Base-by-base conservation (phyloP, 441 rosid species). In the Bocquillonia castaneifolia region DNA sequence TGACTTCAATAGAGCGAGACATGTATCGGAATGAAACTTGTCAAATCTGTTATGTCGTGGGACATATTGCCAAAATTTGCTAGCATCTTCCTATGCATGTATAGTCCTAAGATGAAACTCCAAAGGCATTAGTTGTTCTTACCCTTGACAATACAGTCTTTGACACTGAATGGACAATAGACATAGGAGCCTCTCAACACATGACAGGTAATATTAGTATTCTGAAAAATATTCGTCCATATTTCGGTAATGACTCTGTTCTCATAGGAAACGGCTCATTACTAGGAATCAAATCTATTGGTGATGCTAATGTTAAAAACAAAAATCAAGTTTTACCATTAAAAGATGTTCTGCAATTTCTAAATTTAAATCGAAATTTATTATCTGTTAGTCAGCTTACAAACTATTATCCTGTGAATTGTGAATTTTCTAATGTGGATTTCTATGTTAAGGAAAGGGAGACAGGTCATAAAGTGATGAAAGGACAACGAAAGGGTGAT, bases 171-270 rank as follows among this genome's bases (percentile, higher is more conserved):
- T 72, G 75, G 70, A 59, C 61, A 17, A 10, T 32, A 0, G 9
- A 65, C 66, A 65, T 34, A 0, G 18, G 54, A 0, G 59, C 75
- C 13, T 72, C 61, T 6, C 25, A 65, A 14, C 66, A 64, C 28
- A 72, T 56, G 70, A 25, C 34, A 47, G 17, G 60, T 56, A 59
- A 72, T 23, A 7, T 31, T 57, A 0, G 31, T 36, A 64, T 72
- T 51, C 36, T 64, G 1, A 51, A 15, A 40, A 40, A 40, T 6
- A 40, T 40, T 2, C 12, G 12, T 40, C 45, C 45, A 6, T 40
- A 40, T 40, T 45, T 22, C 20, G 58, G 65, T 6, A 29, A 3
- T 29, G 65, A 59, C 2, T 40, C 45, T 7, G 32, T 68, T 2
- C 3, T 68, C 0, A 68, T 34, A 13, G 65, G 64, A 29, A 37